Evolutionary conservation across 495 filamentous ascomycete genomes (phyloP).

Genomic region (Penicillium turbatum): DNA sequence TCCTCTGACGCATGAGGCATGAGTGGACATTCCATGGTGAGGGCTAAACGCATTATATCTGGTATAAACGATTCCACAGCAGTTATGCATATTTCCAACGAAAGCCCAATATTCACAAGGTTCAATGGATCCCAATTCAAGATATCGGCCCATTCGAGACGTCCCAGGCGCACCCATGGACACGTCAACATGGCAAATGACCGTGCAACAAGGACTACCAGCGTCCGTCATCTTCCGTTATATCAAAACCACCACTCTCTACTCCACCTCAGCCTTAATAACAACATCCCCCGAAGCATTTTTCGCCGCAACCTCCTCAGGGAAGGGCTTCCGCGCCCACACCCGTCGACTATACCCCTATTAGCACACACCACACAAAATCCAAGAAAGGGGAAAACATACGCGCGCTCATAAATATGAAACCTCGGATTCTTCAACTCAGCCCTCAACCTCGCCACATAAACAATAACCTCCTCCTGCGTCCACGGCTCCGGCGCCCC

Average conservation of each 20-base stretch:
- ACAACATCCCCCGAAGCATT: background rate
- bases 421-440: constrained; percentile 22
- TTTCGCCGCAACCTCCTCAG: constrained; percentile 65
- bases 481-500: constrained; percentile 23
- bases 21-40: too few species aligned
- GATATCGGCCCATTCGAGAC: too few species aligned
- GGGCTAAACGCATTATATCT: too few species aligned
- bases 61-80: too few species aligned
- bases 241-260: background rate
- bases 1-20: too few species aligned
- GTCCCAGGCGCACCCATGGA: too few species aligned
- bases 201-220: too few species aligned
- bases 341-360: constrained; percentile 4
- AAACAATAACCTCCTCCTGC: constrained; percentile 23
- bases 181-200: too few species aligned
- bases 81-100: too few species aligned
- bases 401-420: constrained; percentile 22
- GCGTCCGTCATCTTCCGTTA: too few species aligned
- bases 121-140: too few species aligned
- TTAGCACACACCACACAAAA: background rate
- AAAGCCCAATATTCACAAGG: too few species aligned
- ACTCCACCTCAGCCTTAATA: background rate
- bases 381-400: background rate
- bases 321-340: constrained; percentile 15
- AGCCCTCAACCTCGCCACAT: constrained; percentile 15